These are phyloP conservation scores for Colletotrichum trifolii DNA, from an alignment of 2,329 filamentous ascomycete species.

Conservation along the genomic window DNA sequence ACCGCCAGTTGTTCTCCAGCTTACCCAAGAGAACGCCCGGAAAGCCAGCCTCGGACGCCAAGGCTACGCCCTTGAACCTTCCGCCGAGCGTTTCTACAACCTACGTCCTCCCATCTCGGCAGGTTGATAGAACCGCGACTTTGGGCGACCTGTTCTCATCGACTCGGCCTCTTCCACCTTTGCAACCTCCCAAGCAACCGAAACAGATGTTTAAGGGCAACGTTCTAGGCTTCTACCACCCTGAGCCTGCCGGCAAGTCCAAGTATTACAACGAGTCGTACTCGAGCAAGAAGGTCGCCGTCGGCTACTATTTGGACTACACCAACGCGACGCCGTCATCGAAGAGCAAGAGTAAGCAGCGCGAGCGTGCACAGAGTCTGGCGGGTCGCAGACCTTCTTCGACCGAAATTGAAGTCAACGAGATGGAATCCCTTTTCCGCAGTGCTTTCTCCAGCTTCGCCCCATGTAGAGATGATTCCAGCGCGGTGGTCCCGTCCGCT, in stretches of 20 bases:
- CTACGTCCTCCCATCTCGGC: constrained; percentile 62
- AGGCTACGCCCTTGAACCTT: constrained; percentile 50
- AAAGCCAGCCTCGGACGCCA: constrained; percentile 49
- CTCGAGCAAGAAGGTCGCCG: constrained; percentile 72
- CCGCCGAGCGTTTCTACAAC: constrained; percentile 81
- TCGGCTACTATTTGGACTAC: constrained; percentile 78
- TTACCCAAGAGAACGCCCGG: constrained; percentile 73
- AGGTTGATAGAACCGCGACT: constrained; percentile 66
- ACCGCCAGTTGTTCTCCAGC: constrained; percentile 88
- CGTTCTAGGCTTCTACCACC: constrained; percentile 63
- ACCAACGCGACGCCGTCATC: constrained; percentile 69
- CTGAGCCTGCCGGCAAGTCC: constrained; percentile 66
- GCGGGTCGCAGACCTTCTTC: constrained; percentile 68
- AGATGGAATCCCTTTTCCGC: constrained; percentile 80
- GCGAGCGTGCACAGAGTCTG: constrained; percentile 77
- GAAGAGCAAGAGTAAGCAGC: constrained; percentile 70
- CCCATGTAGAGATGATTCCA: constrained; percentile 78
- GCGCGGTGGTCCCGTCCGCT: constrained; percentile 75
- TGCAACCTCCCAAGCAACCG: constrained; percentile 78
- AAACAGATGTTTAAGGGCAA: constrained; percentile 76
- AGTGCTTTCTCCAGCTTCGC: constrained; percentile 85
- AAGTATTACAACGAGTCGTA: constrained; percentile 69
- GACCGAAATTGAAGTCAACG: constrained; percentile 68
- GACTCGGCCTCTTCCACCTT: constrained; percentile 70
- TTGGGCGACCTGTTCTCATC: constrained; percentile 81